These are phyloP conservation scores for Debaryomyces coudertii DNA, from an alignment of 1,139 yeast species.

Conservation along the genomic window DNA sequence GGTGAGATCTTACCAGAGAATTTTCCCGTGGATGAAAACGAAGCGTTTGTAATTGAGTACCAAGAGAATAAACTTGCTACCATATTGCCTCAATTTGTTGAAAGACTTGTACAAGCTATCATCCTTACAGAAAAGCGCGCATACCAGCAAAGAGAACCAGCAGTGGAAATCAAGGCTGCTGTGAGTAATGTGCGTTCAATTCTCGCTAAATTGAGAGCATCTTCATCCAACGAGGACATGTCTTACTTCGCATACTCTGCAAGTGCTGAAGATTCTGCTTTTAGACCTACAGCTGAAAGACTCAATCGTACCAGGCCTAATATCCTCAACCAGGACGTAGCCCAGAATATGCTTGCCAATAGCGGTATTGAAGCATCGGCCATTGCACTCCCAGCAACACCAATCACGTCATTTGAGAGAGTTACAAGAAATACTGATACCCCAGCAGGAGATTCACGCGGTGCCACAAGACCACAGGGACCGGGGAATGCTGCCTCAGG, in stretches of 20 bases:
- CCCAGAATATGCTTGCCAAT: conserved; percentile 40
- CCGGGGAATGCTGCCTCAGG: conserved; percentile 10
- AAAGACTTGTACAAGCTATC: conserved; percentile 39
- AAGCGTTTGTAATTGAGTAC: conserved; percentile 23
- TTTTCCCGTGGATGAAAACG: conserved; percentile 21
- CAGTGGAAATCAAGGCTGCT: conserved; percentile 24
- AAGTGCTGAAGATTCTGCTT: conserved; percentile 27
- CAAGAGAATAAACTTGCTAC: conserved; percentile 24
- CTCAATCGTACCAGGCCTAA: conserved; percentile 41
- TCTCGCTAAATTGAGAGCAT: conserved; percentile 29
- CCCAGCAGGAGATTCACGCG: conserved; percentile 6
- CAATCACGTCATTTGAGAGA: conserved; percentile 18
- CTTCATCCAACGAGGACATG: conserved; percentile 31
- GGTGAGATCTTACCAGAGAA: conserved; percentile 38
- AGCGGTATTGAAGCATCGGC: conserved; percentile 29
- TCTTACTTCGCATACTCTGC: conserved; percentile 35
- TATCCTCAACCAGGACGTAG: conserved; percentile 43
- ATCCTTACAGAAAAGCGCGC: conserved; percentile 46
- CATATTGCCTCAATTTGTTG: conserved; percentile 45
- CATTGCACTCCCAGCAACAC: conserved; percentile 20
- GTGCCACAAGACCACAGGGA: conserved; percentile 4
- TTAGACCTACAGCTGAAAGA: conserved; percentile 34
- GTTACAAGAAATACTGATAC: conserved; percentile 9
- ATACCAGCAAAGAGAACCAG: conserved; percentile 37
- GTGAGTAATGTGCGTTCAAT: conserved; percentile 35